Evolutionary conservation across 306 rosid species (phyloP), one percentile per base, ranked within the genome.

Genomic region (Luffa acutangula): DNA sequence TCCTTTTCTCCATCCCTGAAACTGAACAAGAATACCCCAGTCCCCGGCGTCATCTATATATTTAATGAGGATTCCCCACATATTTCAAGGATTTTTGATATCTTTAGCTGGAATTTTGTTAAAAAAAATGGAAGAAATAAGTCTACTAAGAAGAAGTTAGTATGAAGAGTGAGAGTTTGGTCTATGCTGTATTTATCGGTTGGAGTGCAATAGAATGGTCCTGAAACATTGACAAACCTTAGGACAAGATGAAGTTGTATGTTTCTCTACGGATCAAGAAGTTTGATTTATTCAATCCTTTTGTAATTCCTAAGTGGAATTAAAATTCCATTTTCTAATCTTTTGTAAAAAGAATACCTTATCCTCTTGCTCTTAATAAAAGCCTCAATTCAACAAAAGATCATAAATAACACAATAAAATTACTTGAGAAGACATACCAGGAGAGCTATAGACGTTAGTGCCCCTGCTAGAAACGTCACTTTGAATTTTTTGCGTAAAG

Each of bases 381-480:
- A 34, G 13, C 1, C 14, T 7, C 45, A 60, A 48, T 73, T 49
- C 39, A 34, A 48, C 60, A 54, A 18, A 81, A 66, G 39, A 52
- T 67, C 45, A 75, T 36, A 66, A 49, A 41, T 9, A 39, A 57
- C 72, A 66, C 18, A 34, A 69, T 42, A 67, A 78, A 75, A 66
- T 25, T 39, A 39, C 49, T 36, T 77, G 72, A 70, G 52, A 78
- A 57, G 57, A 90, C 99, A 87, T 87, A 93, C 99, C 46, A 96
- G 94, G 85, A 96, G 87, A 79, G 87, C 54, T 83, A 91, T 34
- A 17, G 99, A 91, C 42, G 91, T 86, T 70, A 85, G 82, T 56
- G 93, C 88, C 80, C 96, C 98, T 3, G 92, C 86, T 84, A 93
- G 75, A 86, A 95, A 93, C 25, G 91, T 82, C 77, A 34, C 88